Conservation (phyloP, 371 early-diverging fungal genomes). For the Phascolomyces articulosus region DNA sequence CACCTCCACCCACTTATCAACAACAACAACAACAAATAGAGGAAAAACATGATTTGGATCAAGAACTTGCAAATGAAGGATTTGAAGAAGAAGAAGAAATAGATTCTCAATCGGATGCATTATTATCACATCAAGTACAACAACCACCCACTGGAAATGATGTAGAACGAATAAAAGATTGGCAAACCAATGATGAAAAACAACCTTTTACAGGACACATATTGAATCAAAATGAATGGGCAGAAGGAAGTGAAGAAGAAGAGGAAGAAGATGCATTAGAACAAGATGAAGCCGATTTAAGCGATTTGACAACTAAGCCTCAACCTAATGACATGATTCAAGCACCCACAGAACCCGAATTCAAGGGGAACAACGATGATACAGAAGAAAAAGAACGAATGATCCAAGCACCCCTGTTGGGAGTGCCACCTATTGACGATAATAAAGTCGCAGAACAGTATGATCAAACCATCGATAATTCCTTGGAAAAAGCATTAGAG, state of each 20-base stretch:
- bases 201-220: not conserved
- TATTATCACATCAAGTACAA: too few species aligned
- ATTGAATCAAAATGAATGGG: not conserved
- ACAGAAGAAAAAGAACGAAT: not conserved
- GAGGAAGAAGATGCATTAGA: not conserved
- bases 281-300: not conserved
- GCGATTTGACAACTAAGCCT: not conserved
- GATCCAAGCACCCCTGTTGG: not conserved
- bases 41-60: not conserved
- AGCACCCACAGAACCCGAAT: not conserved
- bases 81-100: conserved; percentile 5
- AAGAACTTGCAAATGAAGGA: conserved; percentile 5
- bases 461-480: conserved; percentile 3
- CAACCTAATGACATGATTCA: not conserved
- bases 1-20: too few species aligned
- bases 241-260: not conserved
- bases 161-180: not conserved
- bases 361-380: too few species aligned
- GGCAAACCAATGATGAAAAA: conserved; percentile 2
- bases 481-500: conserved; percentile 5
- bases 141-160: not conserved
- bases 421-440: not conserved
- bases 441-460: not conserved
- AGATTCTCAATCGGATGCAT: not conserved
- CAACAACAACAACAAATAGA: not conserved